A percentile compares a stretch with the other conserved stretches of the same genome.
Conservation (phyloP, 2,329 filamentous ascomycete genomes). For the Talaromyces sp. region DNA sequence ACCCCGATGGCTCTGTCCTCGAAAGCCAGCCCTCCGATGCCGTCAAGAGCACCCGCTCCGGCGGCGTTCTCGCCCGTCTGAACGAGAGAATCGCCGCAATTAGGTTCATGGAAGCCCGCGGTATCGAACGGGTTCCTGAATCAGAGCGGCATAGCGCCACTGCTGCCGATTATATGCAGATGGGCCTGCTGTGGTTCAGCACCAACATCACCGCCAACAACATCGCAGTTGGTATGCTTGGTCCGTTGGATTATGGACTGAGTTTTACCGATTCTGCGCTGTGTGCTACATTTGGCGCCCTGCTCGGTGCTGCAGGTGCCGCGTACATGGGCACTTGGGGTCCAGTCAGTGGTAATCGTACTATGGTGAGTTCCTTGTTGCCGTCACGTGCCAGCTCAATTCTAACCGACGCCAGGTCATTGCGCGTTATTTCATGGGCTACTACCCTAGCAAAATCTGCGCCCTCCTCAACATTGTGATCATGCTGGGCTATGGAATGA, state of each 20-base stretch:
- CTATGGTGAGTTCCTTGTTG: conserved; percentile 34
- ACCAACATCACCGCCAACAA: conserved; percentile 44
- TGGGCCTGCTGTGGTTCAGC: conserved; percentile 39
- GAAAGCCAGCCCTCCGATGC: conserved; percentile 13
- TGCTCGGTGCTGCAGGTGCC: conserved; percentile 35
- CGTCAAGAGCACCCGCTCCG: background rate
- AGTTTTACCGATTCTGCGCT: conserved; percentile 43
- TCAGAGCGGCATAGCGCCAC: conserved; percentile 19
- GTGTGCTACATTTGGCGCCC: conserved; percentile 39
- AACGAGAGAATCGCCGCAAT: conserved; percentile 18
- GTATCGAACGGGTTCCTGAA: conserved; percentile 21
- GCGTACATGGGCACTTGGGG: conserved; percentile 47
- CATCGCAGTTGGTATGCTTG: conserved; percentile 43
- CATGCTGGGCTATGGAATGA: conserved; percentile 45
- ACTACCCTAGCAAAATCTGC: conserved; percentile 43
- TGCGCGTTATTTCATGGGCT: conserved; percentile 45
- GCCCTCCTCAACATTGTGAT: conserved; percentile 44
- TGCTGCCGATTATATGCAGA: conserved; percentile 26
- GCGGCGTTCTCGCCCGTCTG: conserved; percentile 2
- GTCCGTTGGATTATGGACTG: conserved; percentile 40
- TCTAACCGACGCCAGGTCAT: conserved; percentile 35
- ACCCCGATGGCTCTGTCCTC: background rate
- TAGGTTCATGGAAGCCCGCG: conserved; percentile 19
- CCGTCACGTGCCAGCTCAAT: background rate
- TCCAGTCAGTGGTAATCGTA: conserved; percentile 43